Percentiles rank a stretch among this genome's conserved stretches.
Conservation (phyloP, 2,329 filamentous ascomycete species). For the Amesomyces nigricolor region DNA sequence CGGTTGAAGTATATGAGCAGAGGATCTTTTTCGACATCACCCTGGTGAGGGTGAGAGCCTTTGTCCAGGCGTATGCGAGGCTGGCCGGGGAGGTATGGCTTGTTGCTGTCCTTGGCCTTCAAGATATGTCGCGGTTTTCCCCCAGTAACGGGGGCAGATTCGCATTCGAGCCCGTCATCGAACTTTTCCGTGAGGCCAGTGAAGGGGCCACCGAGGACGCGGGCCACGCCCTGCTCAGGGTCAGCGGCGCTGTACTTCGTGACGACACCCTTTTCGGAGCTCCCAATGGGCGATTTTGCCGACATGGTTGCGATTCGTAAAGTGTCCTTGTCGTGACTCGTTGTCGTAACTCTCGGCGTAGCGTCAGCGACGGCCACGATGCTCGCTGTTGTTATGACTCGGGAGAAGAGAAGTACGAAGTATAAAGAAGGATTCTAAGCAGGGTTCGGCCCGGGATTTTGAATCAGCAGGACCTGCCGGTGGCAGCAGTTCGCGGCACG, state of each 20-base stretch:
- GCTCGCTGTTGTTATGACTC: neutral
- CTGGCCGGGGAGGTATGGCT: slow-evolving; percentile 26
- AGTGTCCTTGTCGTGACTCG: neutral
- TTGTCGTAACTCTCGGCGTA: neutral
- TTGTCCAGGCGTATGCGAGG: slow-evolving; percentile 23
- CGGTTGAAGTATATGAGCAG: slow-evolving; percentile 21
- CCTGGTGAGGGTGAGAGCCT: neutral
- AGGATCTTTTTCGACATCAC: slow-evolving; percentile 5
- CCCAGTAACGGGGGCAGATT: neutral
- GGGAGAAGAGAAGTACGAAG: no score
- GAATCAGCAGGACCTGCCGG: slow-evolving; percentile 4
- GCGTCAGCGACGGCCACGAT: neutral
- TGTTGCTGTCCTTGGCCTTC: slow-evolving; percentile 11
- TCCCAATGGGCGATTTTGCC: neutral
- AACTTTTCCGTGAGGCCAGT: neutral
- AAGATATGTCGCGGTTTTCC: slow-evolving; percentile 10
- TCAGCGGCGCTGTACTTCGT: neutral
- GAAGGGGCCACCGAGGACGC: no score
- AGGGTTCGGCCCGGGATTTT: neutral
- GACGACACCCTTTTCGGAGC: neutral
- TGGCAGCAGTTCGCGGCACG: slow-evolving; percentile 10
- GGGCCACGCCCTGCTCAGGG: neutral
- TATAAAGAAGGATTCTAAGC: neutral
- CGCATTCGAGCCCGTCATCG: slow-evolving; percentile 15
- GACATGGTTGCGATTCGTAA: neutral